These are phyloP conservation scores for Tylopilus rubrobrunneus DNA, from an alignment of 768 basidiomycete species.

Conservation along the genomic window DNA sequence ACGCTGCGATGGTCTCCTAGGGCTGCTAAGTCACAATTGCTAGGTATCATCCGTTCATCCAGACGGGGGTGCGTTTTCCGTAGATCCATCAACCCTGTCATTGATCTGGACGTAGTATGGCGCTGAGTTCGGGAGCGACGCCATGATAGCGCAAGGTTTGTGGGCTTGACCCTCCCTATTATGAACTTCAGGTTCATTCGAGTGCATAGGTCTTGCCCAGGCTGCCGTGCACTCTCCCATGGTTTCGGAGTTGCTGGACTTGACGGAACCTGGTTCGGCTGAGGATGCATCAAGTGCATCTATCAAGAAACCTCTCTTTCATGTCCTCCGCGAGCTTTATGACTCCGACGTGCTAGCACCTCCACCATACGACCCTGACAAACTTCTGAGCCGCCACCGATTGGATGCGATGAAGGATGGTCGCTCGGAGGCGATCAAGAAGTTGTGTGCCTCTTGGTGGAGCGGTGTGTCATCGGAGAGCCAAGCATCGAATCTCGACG, in stretches of 20 bases:
- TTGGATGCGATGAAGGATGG: slow-evolving; percentile 34
- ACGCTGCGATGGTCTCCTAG: background rate
- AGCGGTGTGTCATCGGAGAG: slow-evolving; percentile 28
- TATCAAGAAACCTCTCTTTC: slow-evolving; percentile 38
- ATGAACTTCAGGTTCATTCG: background rate
- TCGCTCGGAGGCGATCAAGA: slow-evolving; percentile 42
- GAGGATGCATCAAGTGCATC: background rate
- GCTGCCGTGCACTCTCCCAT: slow-evolving; percentile 39
- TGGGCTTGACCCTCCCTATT: background rate
- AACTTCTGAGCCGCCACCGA: slow-evolving; percentile 35
- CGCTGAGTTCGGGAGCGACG: slow-evolving; percentile 48
- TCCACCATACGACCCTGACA: slow-evolving; percentile 48
- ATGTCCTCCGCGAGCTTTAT: slow-evolving; percentile 49
- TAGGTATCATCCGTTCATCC: slow-evolving; percentile 56
- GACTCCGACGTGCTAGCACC: slow-evolving; percentile 47
- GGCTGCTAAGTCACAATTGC: background rate
- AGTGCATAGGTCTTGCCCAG: slow-evolving; percentile 42
- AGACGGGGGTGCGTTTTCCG: slow-evolving; percentile 44
- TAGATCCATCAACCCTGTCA: background rate
- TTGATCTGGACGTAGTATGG: slow-evolving; percentile 39
- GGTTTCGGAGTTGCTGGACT: slow-evolving; percentile 32
- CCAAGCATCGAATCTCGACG: slow-evolving; percentile 24
- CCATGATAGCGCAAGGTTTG: slow-evolving; percentile 48
- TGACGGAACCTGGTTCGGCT: slow-evolving; percentile 9
- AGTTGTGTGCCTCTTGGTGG: slow-evolving; percentile 40